phyloP scores from a whole-genome alignment of 108 stramenopile genomes.

The Stephanodiscus triporus region DNA sequence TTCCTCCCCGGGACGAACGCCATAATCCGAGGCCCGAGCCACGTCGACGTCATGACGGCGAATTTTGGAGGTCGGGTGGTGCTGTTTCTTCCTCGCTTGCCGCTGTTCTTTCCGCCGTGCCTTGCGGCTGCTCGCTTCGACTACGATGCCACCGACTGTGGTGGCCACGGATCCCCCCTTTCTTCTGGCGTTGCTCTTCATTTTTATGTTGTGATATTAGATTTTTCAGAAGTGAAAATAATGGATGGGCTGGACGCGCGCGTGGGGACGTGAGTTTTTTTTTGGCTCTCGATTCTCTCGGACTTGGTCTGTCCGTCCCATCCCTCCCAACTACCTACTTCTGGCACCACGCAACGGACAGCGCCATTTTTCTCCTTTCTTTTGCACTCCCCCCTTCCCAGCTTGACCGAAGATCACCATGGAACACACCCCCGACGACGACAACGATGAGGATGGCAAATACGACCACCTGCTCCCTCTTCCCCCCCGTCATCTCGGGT shows the following conservation, averaged over 20 bases:
- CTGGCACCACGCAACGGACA: too few relatives aligned
- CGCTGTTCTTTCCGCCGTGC: conserved; percentile 46
- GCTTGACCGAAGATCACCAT: not conserved
- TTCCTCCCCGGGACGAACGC: not conserved
- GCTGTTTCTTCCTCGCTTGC: conserved; percentile 31
- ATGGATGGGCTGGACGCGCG: too few relatives aligned
- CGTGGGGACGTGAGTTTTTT: too few relatives aligned
- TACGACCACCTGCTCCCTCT: conserved; percentile 14
- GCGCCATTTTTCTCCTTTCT: too few relatives aligned
- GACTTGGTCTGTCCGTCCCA: not conserved
- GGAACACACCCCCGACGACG: not conserved
- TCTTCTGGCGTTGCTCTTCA: conserved; percentile 9
- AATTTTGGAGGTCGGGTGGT: not conserved
- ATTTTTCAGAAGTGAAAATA: too few relatives aligned
- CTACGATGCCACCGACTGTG: conserved; percentile 22
- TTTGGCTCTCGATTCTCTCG: too few relatives aligned
- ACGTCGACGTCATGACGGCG: not conserved
- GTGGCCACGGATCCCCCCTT: not conserved
- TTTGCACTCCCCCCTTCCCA: conserved; percentile 5
- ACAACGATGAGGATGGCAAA: not conserved
- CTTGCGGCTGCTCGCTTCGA: conserved; percentile 47
- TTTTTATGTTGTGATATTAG: too few relatives aligned
- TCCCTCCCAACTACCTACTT: too few relatives aligned
- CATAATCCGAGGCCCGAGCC: too few relatives aligned
- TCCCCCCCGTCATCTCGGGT: conserved; percentile 7